Evolutionary conservation across 2,329 filamentous ascomycete genomes (phyloP), one percentile per base, ranked within the genome.

Genomic region (Fusarium redolens): DNA sequence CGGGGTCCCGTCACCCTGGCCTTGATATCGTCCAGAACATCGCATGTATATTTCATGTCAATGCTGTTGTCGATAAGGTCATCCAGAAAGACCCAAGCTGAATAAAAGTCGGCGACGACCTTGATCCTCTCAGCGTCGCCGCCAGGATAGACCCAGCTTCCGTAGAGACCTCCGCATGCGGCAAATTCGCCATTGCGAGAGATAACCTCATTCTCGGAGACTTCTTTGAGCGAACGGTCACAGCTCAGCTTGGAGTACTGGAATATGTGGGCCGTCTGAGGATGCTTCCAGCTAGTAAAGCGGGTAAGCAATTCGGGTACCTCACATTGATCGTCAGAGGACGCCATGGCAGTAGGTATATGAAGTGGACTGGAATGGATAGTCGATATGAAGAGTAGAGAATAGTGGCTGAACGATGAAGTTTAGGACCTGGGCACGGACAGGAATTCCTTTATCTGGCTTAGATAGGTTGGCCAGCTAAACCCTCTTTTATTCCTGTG

Each of bases 151-250:
- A 56, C 38, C n/a, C 38, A 56, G 38, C 52, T 45, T n/a, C 38
- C 10, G 38, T 56, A 56, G 52, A 56, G 52, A 33, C 52, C 52
- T 56, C 52, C 52, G 30, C 52, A 56, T 31, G 52, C 52, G 17
- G 52, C 52, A 20, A 56, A 56, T 31, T 56, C 52, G n/a, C 52
- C 52, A 25, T 56, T 56, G 38, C 52, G 52, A n/a, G 52, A 56
- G n/a, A 56, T 8, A 33, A 56, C 52, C 11, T 56, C 38, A 25
- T 56, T 44, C 7, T 56, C 15, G 14, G 52, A 56, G 12, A 45
- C 38, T 14, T 44, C n/a, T n/a, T 56, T 56, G 17, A 56, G 52
- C 8, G 52, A 56, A 18, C 30, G 30, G 10, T 56, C 38, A 17
- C 38, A 45, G 30, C 38, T 56, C 30, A 15, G 38, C 9, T 3